Conservation (phyloP, 768 basidiomycete genomes). For the Hygrophoropsis aurantiaca region DNA sequence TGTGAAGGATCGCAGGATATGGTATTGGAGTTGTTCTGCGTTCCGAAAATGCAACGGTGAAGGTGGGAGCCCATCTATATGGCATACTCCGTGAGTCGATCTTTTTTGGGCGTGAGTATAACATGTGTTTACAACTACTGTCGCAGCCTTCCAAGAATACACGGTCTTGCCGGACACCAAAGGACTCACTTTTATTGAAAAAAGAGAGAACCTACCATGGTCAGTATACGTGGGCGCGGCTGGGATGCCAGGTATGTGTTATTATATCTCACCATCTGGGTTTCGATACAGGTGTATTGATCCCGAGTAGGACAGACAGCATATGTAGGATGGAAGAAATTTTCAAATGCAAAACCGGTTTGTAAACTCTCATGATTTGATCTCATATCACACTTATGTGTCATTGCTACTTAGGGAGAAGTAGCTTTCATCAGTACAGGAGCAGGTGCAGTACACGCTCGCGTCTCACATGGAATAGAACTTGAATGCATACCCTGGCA, state of each 20-base stretch:
- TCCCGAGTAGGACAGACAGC: conserved; percentile 23
- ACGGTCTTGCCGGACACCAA: conserved; percentile 6
- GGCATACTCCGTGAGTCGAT: conserved; percentile 22
- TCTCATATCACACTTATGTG: too few species aligned
- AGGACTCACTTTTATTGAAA: conserved; percentile 15
- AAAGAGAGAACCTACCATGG: conserved; percentile 30
- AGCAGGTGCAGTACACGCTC: conserved; percentile 8
- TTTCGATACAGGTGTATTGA: too few species aligned
- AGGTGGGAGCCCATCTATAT: conserved; percentile 43
- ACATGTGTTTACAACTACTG: neutral
- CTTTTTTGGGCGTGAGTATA: neutral
- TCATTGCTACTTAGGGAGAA: conserved; percentile 37
- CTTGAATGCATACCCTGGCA: too few species aligned
- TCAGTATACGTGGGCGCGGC: conserved; percentile 26
- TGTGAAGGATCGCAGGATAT: conserved; percentile 24
- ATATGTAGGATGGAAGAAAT: conserved; percentile 29
- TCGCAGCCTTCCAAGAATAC: neutral
- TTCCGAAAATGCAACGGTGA: conserved; percentile 34
- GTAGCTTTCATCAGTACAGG: conserved; percentile 49
- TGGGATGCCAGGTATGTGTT: conserved; percentile 23
- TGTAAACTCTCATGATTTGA: conserved; percentile 7
- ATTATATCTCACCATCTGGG: too few species aligned
- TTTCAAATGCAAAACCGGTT: conserved; percentile 39
- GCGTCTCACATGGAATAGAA: too few species aligned
- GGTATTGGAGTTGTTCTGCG: conserved; percentile 49